A percentile compares a stretch with the other conserved stretches of the same genome.
Evolutionary conservation across 208 protist genomes (phyloP).

Genomic region (Trypanosoma avium): DNA sequence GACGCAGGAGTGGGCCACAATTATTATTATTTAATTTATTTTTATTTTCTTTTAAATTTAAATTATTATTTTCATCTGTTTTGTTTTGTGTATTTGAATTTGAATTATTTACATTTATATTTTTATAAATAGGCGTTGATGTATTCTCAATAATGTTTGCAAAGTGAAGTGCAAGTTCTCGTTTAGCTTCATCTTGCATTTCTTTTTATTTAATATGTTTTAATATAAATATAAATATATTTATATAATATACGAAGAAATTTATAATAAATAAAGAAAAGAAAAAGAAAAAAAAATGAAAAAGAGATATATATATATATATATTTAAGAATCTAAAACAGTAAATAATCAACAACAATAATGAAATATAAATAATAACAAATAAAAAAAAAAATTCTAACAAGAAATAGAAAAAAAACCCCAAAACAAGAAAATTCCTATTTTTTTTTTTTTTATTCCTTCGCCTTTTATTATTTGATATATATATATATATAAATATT

Average conservation of each 20-base stretch:
- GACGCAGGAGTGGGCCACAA: slow-evolving; percentile 18
- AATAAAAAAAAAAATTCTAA: background rate
- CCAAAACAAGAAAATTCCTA: no score
- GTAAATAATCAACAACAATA: background rate
- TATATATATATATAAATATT: background rate
- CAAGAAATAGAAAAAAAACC: slow-evolving; percentile 12
- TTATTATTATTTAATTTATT: no score
- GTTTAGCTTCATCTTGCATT: slow-evolving; percentile 9
- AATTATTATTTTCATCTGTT: no score
- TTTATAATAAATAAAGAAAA: background rate
- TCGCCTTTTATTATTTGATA: background rate
- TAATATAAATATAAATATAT: slow-evolving; percentile 25
- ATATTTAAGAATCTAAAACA: background rate
- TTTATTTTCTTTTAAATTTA: no score
- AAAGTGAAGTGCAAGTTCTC: no score
- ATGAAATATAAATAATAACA: slow-evolving; percentile 1
- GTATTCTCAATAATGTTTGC: no score
- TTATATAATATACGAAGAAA: background rate
- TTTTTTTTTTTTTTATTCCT: no score
- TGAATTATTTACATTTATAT: no score
- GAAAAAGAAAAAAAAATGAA: slow-evolving; percentile 9
- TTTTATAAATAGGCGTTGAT: no score
- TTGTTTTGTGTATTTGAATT: no score
- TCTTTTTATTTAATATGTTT: slow-evolving; percentile 22
- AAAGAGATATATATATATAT: slow-evolving; percentile 11